Conservation (phyloP, 192 early-diverging fungal genomes). For the Linnemannia schmuckeri region DNA sequence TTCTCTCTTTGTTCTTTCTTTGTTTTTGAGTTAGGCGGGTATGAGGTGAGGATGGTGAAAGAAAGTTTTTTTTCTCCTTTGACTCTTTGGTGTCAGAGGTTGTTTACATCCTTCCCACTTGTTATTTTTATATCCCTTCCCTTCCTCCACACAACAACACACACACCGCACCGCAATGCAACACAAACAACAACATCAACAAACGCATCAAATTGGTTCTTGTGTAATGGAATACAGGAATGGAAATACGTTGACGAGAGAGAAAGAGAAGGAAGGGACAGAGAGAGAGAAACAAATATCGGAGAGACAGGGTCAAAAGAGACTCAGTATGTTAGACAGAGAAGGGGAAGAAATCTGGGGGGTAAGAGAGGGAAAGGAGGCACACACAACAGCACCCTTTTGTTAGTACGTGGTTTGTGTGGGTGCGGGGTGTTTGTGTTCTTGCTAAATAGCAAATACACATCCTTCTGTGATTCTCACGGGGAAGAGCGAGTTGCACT, state of each 20-base stretch:
- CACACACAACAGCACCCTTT: too few relatives aligned
- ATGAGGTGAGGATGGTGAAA: not conserved
- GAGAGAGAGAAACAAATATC: not conserved
- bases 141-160: not conserved
- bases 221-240: conserved; percentile 13
- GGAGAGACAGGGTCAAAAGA: not conserved
- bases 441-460: not conserved
- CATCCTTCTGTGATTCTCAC: not conserved
- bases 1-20: not conserved
- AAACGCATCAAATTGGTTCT: not conserved
- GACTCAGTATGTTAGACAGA: not conserved
- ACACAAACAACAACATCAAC: not conserved
- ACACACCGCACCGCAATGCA: too few relatives aligned
- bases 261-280: not conserved
- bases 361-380: not conserved
- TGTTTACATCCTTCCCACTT: not conserved
- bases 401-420: not conserved
- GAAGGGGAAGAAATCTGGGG: not conserved
- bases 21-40: not conserved
- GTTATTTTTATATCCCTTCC: not conserved
- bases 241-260: not conserved
- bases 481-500: not conserved
- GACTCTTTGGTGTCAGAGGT: not conserved
- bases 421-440: not conserved
- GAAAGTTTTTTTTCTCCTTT: not conserved